Conservation (phyloP, 2,329 filamentous ascomycete genomes). For the Sporothrix brasiliensis region DNA sequence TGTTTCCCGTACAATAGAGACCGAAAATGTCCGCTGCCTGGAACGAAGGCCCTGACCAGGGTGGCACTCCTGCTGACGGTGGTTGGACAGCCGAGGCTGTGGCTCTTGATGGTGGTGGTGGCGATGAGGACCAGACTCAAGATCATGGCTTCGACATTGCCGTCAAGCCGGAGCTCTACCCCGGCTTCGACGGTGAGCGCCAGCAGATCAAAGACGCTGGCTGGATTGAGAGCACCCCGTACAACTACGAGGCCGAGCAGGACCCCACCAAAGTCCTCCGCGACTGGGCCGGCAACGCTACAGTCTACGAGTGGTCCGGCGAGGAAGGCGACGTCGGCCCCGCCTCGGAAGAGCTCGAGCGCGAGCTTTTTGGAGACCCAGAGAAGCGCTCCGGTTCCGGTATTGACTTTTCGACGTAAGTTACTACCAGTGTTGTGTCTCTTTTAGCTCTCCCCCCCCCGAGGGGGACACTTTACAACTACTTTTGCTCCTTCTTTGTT, state of each 20-base stretch:
- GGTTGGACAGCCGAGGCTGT: slow-evolving; percentile 23
- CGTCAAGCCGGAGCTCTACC: slow-evolving; percentile 34
- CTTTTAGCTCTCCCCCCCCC: background rate
- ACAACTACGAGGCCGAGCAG: slow-evolving; percentile 52
- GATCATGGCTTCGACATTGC: slow-evolving; percentile 29
- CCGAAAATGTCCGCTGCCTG: background rate
- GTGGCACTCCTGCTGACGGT: background rate
- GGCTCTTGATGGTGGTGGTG: background rate
- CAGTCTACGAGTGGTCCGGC: slow-evolving; percentile 79
- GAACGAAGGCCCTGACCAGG: background rate
- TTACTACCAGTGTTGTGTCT: background rate
- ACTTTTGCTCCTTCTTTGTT: background rate
- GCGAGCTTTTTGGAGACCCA: slow-evolving; percentile 69
- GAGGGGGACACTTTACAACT: background rate
- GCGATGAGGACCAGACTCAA: slow-evolving; percentile 4
- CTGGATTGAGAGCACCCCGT: slow-evolving; percentile 53
- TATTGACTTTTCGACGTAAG: slow-evolving; percentile 59
- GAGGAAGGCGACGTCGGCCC: slow-evolving; percentile 87
- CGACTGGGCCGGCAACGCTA: slow-evolving; percentile 59
- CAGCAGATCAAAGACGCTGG: slow-evolving; percentile 41
- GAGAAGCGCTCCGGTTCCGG: slow-evolving; percentile 55
- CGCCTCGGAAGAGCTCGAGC: slow-evolving; percentile 68
- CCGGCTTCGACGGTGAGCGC: slow-evolving; percentile 36
- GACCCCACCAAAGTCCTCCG: slow-evolving; percentile 35
- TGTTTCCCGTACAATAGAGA: background rate